Evolutionary conservation across 2,329 filamentous ascomycete genomes (phyloP), one percentile per base, ranked within the genome.

Genomic region (Pseudogymnoascus sp.): DNA sequence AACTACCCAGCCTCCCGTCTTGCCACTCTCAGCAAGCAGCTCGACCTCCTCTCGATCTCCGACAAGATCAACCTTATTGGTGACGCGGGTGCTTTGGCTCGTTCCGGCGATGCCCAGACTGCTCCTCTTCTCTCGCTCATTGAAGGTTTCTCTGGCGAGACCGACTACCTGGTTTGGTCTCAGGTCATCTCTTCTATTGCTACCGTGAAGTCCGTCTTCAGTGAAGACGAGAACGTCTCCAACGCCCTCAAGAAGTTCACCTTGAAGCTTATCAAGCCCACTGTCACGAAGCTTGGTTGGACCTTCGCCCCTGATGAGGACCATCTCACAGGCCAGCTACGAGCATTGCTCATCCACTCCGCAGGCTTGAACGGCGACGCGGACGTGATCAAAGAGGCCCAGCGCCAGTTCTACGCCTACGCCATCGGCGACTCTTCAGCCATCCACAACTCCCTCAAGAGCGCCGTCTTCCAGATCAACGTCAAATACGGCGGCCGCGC

Each of bases 61-160:
- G 95, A 99, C 78, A 96, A 95, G 79, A 96, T 97, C 70, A 91
- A 91, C 42, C 85, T 97, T 62, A 85, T 97, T 65, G 92, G 91
- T 65, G 96, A 96, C 71, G 91, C 93, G 19, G 89, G 90, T 57
- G 92, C 95, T 61, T 83, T 97, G 68, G 92, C 95, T 38, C 86
- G 96, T 65, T 90, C 95, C 64, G 95, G 95, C 21, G 86, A 95
- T 72, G 88, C 89, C 60, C 90, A 86, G 3, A 96, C 93, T 0
- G 81, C 91, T 23, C 89, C 90, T 8, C 81, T 99, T 11, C 79
- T 99, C 31, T 87, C 89, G 11, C 89, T 99, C 70, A 78, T 96
- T 10, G 85, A 96, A 74, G 89, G 89, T n/a, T 93, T 97, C 76
- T 82, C 86, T 65, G 79, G 83, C 61, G 95, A 99, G 77, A 83